A percentile compares a stretch with the other conserved stretches of the same genome.
These are phyloP conservation scores for Sporothrix humicola DNA, from an alignment of 2,329 filamentous ascomycete genomes.

Conservation along the genomic window DNA sequence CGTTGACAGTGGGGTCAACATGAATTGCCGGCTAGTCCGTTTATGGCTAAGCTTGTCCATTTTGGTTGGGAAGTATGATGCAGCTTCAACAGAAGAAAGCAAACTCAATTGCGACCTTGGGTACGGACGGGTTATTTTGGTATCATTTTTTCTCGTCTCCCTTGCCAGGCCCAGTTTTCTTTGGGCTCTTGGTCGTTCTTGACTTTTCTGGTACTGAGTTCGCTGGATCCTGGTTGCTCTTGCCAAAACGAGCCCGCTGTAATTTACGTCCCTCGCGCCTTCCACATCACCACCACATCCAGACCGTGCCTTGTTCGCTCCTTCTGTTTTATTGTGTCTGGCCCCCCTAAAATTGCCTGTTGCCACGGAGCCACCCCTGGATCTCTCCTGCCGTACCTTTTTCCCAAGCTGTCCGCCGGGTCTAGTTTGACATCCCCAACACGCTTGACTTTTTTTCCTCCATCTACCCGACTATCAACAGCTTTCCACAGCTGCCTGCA, in stretches of 20 bases:
- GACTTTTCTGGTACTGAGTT: conserved; percentile 7
- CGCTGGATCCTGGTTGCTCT: neutral
- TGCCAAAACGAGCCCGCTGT: conserved; percentile 14
- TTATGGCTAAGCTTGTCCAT: conserved; percentile 26
- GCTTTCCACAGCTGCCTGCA: conserved; percentile 27
- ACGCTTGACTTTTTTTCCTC: conserved; percentile 30
- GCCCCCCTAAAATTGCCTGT: conserved; percentile 13
- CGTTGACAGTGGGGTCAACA: conserved; percentile 33
- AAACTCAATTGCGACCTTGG: conserved; percentile 25
- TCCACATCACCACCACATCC: conserved; percentile 17
- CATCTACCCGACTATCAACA: conserved; percentile 35
- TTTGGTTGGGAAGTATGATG: conserved; percentile 36
- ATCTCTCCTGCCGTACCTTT: conserved; percentile 2
- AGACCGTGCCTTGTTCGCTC: conserved; percentile 16
- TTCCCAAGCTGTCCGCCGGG: neutral
- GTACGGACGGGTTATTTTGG: conserved; percentile 18
- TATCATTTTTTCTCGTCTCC: conserved; percentile 12
- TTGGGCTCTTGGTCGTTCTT: neutral
- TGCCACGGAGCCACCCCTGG: conserved; percentile 24
- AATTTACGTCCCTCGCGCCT: conserved; percentile 13
- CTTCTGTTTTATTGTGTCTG: conserved; percentile 11
- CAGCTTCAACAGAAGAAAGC: conserved; percentile 33
- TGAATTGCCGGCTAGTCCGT: conserved; percentile 19
- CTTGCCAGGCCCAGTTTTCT: conserved; percentile 22
- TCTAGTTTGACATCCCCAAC: conserved; percentile 32